A percentile compares a stretch with the other conserved stretches of the same genome.
Evolutionary conservation across 305 asterid species (phyloP).

Genomic region (Fraxinus paxiana): DNA sequence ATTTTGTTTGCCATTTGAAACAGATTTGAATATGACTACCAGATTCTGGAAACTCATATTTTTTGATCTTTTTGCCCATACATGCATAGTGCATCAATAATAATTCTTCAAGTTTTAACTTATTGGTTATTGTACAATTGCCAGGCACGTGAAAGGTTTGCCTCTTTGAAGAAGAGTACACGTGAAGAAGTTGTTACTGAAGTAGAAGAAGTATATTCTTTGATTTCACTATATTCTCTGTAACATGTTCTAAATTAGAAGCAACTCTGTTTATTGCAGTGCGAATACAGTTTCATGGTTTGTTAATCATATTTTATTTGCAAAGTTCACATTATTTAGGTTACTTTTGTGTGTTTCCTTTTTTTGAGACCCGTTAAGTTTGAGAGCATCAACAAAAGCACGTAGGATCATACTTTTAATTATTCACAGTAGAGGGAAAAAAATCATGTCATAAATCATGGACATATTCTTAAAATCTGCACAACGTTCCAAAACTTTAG

Average conservation of each 20-base stretch:
- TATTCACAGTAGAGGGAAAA: background rate
- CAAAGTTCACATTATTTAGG: background rate
- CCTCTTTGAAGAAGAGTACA: constrained; percentile 82
- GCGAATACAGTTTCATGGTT: background rate
- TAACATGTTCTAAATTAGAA: background rate
- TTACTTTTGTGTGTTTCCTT: background rate
- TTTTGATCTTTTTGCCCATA: background rate
- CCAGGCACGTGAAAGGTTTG: constrained; percentile 87
- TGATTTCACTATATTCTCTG: background rate
- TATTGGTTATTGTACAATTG: constrained; percentile 21
- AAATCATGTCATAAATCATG: background rate
- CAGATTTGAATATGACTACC: background rate
- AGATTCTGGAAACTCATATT: background rate
- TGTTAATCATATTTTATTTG: background rate
- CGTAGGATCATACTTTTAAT: background rate
- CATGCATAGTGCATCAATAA: background rate
- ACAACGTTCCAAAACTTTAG: background rate
- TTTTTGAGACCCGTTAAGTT: background rate
- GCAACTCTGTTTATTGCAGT: background rate
- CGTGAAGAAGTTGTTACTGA: constrained; percentile 87
- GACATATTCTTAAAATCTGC: background rate
- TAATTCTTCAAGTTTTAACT: constrained; percentile 18
- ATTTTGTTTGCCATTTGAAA: background rate
- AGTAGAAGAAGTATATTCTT: constrained; percentile 70
- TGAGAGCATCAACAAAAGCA: background rate